Percentiles rank a stretch among this genome's conserved stretches.
These are phyloP conservation scores for Astragalus glycyphyllos DNA, from an alignment of 306 rosid genomes.

Conservation along the genomic window DNA sequence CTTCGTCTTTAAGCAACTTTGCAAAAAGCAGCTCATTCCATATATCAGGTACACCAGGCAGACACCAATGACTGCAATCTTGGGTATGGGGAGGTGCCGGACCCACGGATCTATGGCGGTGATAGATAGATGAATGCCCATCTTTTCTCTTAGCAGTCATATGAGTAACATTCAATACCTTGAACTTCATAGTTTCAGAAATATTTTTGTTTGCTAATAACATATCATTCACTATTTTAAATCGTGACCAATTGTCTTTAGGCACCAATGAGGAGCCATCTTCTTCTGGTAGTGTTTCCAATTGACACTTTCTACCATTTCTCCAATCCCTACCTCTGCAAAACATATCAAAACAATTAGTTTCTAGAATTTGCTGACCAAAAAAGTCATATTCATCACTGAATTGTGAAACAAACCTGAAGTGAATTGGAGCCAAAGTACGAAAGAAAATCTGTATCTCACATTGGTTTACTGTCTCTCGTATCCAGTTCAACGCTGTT, in stretches of 20 bases:
- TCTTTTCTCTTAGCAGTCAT: slow-evolving; percentile 82
- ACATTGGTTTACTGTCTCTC: slow-evolving; percentile 53
- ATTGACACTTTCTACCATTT: slow-evolving; percentile 80
- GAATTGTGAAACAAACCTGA: slow-evolving; percentile 62
- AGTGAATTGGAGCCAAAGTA: slow-evolving; percentile 82
- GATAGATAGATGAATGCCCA: slow-evolving; percentile 83
- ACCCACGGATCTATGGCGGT: slow-evolving; percentile 51
- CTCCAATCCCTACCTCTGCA: slow-evolving; percentile 92
- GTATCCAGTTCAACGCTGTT: slow-evolving; percentile 73
- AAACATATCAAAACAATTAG: slow-evolving; percentile 33
- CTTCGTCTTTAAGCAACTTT: slow-evolving; percentile 55
- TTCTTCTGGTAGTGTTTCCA: slow-evolving; percentile 75
- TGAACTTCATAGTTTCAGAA: slow-evolving; percentile 46
- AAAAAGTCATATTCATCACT: neutral
- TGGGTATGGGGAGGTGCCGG: slow-evolving; percentile 66
- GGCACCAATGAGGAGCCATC: slow-evolving; percentile 61
- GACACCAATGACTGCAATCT: slow-evolving; percentile 98
- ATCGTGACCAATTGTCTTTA: slow-evolving; percentile 60
- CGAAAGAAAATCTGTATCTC: slow-evolving; percentile 80
- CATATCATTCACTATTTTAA: slow-evolving; percentile 59
- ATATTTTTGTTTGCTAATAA: slow-evolving; percentile 47
- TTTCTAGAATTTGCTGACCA: neutral
- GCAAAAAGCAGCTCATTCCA: slow-evolving; percentile 94
- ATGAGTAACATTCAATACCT: slow-evolving; percentile 65
- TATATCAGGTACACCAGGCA: slow-evolving; percentile 90